Evolutionary conservation across 2,329 filamentous ascomycete genomes (phyloP), one percentile per base, ranked within the genome.

Genomic region (Ophiocordyceps camponoti-floridani): DNA sequence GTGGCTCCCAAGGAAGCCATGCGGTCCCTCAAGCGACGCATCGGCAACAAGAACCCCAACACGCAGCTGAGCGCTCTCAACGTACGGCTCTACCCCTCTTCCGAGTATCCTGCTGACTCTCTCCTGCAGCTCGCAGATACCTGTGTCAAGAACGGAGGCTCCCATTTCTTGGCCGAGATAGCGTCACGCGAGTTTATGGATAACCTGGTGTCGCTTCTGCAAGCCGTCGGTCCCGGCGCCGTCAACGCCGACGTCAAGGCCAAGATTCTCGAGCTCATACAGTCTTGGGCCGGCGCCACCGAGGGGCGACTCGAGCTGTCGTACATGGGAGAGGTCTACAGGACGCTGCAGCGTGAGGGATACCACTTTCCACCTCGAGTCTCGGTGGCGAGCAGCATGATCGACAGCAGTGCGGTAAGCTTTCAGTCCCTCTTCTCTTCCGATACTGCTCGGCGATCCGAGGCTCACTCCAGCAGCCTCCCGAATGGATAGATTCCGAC

Each of bases 141-240:
- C 1, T 98, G 91, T 60, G 87, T 96, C 49, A 98, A 98, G 68
- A 98, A 98, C 69, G 91, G 91, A 47, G 91, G 91, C 53, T 76
- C 82, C 37, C 91, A 98, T 64, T 98, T 98, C 62, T 79, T 98
- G 43, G 74, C 80, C 52, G 91, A 98, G 66, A 91, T 98, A 53
- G 89, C 91, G 38, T 95, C 89, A 16, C 79, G 88, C 50, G 91
- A 98, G 66, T 98, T 96, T 58, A 93, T 98, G 83, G 91, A 98
- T 65, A 95, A 95, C 59, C 67, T 98, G 44, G 82, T 85, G 16
- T 95, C 89, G 31, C 72, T 98, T 14, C 72, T 98, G 30, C 88
- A 89, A 58, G 82, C 84, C 16, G 79, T 83, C 43, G 84, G 84
- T 2, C 63, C 69, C 16, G 78, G 75, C 33, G 79, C 84, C 9